phyloP scores from a whole-genome alignment of 2,329 filamentous ascomycete genomes.

The Clathrospora elynae region DNA sequence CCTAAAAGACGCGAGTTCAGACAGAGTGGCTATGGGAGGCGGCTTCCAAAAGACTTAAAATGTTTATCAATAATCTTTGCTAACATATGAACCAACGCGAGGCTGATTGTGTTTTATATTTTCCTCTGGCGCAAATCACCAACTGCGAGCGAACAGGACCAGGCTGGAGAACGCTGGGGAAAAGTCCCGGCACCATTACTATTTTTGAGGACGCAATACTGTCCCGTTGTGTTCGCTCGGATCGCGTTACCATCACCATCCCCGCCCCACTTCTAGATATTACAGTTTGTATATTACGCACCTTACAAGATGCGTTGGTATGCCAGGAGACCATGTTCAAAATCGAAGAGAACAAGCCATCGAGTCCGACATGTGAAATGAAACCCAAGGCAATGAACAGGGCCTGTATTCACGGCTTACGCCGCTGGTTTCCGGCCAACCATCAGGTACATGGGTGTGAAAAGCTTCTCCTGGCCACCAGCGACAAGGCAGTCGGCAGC shows the following conservation, averaged over 20 bases:
- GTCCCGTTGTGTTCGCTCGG: conserved; percentile 6
- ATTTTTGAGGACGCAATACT: too few relatives aligned
- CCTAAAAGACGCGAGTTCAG: too few relatives aligned
- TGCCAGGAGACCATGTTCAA: conserved; percentile 17
- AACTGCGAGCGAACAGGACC: too few relatives aligned
- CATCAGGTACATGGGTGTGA: conserved; percentile 99
- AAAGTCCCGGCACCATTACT: too few relatives aligned
- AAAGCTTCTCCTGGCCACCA: conserved; percentile 86
- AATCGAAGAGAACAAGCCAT: conserved; percentile 23
- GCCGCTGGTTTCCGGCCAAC: conserved; percentile 80
- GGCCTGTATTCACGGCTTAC: conserved; percentile 25
- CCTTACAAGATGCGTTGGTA: conserved; percentile 22
- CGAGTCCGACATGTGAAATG: conserved; percentile 15
- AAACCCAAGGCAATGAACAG: conserved; percentile 26
- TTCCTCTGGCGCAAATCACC: conserved; percentile 8
- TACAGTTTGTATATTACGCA: conserved; percentile 36
- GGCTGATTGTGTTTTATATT: conserved; percentile 12
- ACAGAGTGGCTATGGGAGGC: too few relatives aligned
- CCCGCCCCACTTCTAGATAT: conserved; percentile 27
- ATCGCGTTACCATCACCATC: conserved; percentile 32
- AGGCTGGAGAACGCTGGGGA: too few relatives aligned
- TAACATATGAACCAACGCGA: conserved; percentile 4
- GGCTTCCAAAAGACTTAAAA: too few relatives aligned
- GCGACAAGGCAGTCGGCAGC: conserved; percentile 86
- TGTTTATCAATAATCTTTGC: not conserved